Evolutionary conservation across 441 rosid genomes (phyloP), one percentile per base, ranked within the genome.

Genomic region (Gossypium aridum): DNA sequence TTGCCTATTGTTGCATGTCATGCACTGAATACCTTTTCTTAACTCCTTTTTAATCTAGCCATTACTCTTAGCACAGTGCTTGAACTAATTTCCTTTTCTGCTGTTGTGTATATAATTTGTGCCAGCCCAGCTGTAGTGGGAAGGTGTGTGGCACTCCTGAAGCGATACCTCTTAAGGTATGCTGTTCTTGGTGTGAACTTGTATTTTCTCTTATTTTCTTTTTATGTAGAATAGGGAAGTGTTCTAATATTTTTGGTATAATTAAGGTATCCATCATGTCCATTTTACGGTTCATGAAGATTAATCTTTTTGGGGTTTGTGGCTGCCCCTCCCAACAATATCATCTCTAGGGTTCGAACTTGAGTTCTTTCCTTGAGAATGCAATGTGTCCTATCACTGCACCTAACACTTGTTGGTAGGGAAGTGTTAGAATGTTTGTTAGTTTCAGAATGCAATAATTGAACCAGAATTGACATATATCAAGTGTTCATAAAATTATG

Each of bases 51-150:
- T 23, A 69, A 31, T 66, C 60, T 71, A 17, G 31, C 34, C 54
- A 69, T 70, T 64, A 31, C 56, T 49, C 54, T 54, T 72, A 43
- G 49, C 2, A 13, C 67, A 34, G 9, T 79, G 22, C 16, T 74
- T 78, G 47, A 55, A 26, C 34, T 23, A 51, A 68, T 25, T 16
- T 59, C 59, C 55, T 64, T 59, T 81, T 69, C 54, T 79, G 61
- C 80, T 86, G 60, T 81, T 77, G 47, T 71, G 68, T 72, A 34
- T 83, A 77, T 67, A 72, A 73, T 78, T 78, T 84, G 68, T 73
- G 80, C 82, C 98, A 96, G 99, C 81, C 99, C 99, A 51, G 98
- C 97, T 59, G 98, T 94, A 64, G 98, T 96, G 78, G 93, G 92
- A 73, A 90, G 97, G 81, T 94, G 99, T 71, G 98, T 96, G 84